Evolutionary conservation across 768 basidiomycete genomes (phyloP), one percentile per base, ranked within the genome.

Genomic region (Leucocoprinus birnbaumii): DNA sequence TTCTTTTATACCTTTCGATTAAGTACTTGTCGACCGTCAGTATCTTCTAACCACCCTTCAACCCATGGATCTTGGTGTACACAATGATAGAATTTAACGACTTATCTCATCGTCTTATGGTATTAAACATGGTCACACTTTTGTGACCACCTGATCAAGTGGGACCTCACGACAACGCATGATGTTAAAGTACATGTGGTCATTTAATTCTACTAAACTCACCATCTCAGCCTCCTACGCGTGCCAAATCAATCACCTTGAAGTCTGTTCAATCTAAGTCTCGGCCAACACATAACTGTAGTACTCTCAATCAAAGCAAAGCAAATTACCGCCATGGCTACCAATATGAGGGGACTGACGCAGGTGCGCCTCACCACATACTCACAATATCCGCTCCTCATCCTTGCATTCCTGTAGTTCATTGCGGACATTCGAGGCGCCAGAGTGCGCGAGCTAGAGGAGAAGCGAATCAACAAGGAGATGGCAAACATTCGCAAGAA

Each of bases 401-500:
- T 40, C n/a, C n/a, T n/a, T n/a, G n/a, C n/a, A 31, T 44, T 45
- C 13, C 54, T 24, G 19, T 48, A 97, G 94, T 97, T 98, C 80
- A 99, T 99, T 69, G 95, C 96, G 68, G 97, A 99, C 72, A 91
- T 99, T 65, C 89, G 97, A 54, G 94, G 97, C 48, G 96, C 96
- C 48, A 79, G 96, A 55, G 95, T 98, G 19, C 85, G 96, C 52
- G 97, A 99, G 70, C 74, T 98, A 50, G 97, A 99, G 68, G 96
- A 98, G 80, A 98, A 98, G 73, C 79, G 97, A 53, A 97, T 99
- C 63, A 99, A 99, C 75, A 95, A 98, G 72, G 97, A 99, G 74
- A 98, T 99, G 97, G 97, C 97, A 0, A 98, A 99, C 64, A 99
- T 99, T 59, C 80, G 97, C 58, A 96, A 97, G 79, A 94, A 96